Evolutionary conservation across 1,284 basidiomycete species (phyloP), one percentile per base, ranked within the genome.

Genomic region (Heliocybe sulcata): DNA sequence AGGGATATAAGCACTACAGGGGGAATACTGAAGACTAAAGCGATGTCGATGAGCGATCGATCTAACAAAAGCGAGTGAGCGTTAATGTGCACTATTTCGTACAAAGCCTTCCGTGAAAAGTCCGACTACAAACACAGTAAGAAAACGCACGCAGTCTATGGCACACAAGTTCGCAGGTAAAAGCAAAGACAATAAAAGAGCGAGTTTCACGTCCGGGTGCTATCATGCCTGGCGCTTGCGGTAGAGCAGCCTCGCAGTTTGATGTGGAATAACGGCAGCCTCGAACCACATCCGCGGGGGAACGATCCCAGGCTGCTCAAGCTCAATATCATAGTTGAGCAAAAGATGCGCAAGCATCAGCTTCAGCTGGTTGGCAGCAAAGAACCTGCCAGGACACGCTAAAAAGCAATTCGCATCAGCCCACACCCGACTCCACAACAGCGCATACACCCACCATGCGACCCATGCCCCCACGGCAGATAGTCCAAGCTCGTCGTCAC

Each of bases 401-500:
- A 51, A 26, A 23, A 42, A 25, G 19, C 4, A 6, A 16, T 23
- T 16, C 6, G 38, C 38, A 49, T 25, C 47, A 49, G 11, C 47
- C 23, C 8, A 45, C 14, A 29, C 23, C 23, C 12, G 6, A 49
- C 9, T 14, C 27, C 11, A 4, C 8, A 26, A 26, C 9, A 35
- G 11, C 22, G 16, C 20, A 35, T n/a, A 26, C 23, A 31, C 51
- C 51, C 35, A 23, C 31, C 52, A 47, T 38, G 35, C 52, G 35
- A 42, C 16, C 52, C 52, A 26, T 53, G 52, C n/a, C 52, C 52
- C 16, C 45, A 53, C 11, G 25, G 20, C 19, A 53, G 16, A 25
- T 42, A 53, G 14, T 38, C 23, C 14, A 35, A 23, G 42, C 52
- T 42, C 12, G 52, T 69, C 12, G 71, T 67, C 14, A 70, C 67